These are phyloP conservation scores for Gastrodia elata DNA, from an alignment of 106 monocot genomes.

Conservation along the genomic window DNA sequence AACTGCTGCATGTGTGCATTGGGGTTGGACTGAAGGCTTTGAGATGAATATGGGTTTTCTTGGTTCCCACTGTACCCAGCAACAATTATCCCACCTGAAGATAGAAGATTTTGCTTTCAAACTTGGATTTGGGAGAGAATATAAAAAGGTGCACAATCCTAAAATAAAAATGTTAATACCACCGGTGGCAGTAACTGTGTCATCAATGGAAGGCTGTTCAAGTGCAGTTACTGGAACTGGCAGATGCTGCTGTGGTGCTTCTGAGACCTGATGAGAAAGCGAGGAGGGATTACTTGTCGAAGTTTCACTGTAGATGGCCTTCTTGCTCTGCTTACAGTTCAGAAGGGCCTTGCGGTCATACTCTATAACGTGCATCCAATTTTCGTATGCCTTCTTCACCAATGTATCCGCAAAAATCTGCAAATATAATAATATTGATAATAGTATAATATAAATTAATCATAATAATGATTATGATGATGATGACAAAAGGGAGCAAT, in stretches of 20 bases:
- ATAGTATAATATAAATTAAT: too few relatives aligned
- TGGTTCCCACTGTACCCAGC: not conserved
- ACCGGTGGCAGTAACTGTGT: conserved; percentile 18
- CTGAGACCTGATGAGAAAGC: conserved; percentile 23
- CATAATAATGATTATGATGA: too few relatives aligned
- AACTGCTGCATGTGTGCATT: not conserved
- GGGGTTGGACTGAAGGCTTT: not conserved
- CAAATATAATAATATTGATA: conserved; percentile 16
- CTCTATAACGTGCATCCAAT: conserved; percentile 75
- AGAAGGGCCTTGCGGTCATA: conserved; percentile 80
- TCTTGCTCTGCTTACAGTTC: conserved; percentile 48
- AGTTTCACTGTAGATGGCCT: conserved; percentile 22
- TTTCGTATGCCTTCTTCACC: conserved; percentile 88
- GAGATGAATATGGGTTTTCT: not conserved
- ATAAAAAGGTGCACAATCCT: too few relatives aligned
- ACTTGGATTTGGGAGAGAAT: not conserved
- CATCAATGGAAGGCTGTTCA: conserved; percentile 17
- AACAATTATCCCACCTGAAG: not conserved
- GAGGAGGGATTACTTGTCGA: conserved; percentile 16
- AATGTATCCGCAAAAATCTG: conserved; percentile 73
- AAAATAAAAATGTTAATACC: too few relatives aligned
- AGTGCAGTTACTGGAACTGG: conserved; percentile 14
- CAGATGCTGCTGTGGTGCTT: not conserved
- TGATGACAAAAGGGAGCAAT: too few relatives aligned
- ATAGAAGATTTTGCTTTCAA: too few relatives aligned